phyloP scores from a whole-genome alignment of 2,329 filamentous ascomycete species.

The Tricladium varicosporioides region DNA sequence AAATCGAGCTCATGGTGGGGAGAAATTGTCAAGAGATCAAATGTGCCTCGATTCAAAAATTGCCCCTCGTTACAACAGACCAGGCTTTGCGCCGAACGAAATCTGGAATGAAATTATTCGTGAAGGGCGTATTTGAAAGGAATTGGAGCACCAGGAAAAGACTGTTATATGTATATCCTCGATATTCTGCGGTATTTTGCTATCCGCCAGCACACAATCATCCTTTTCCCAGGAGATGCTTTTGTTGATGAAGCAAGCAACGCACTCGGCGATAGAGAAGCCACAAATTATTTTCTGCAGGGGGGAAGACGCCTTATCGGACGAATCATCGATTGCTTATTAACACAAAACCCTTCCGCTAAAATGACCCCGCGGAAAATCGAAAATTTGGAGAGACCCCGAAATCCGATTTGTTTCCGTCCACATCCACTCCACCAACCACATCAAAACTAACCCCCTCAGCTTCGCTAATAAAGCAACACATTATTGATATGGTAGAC shows the following conservation, averaged over 20 bases:
- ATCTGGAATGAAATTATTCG: not conserved
- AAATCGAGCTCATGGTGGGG: constrained; percentile 26
- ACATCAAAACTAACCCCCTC: too few relatives aligned
- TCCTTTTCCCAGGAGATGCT: constrained; percentile 4
- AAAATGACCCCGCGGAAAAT: constrained; percentile 5
- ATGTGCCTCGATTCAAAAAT: not conserved
- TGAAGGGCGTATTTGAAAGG: not conserved
- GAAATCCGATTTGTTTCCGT: too few relatives aligned
- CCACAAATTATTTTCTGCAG: constrained; percentile 1
- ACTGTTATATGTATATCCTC: not conserved
- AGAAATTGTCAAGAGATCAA: too few relatives aligned
- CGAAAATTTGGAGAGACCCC: too few relatives aligned
- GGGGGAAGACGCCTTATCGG: constrained; percentile 8
- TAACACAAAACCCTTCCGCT: not conserved
- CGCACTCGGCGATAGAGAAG: constrained; percentile 1
- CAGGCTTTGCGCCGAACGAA: not conserved
- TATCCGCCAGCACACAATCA: not conserved
- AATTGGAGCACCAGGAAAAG: not conserved
- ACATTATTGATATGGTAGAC: too few relatives aligned
- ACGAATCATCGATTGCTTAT: not conserved
- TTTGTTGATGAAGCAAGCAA: not conserved
- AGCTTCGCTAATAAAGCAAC: too few relatives aligned
- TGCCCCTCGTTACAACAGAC: not conserved
- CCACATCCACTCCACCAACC: too few relatives aligned
- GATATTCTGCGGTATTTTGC: not conserved